Evolutionary conservation across 257 asterid species (phyloP).

Genomic region (Nicotiana otophora): DNA sequence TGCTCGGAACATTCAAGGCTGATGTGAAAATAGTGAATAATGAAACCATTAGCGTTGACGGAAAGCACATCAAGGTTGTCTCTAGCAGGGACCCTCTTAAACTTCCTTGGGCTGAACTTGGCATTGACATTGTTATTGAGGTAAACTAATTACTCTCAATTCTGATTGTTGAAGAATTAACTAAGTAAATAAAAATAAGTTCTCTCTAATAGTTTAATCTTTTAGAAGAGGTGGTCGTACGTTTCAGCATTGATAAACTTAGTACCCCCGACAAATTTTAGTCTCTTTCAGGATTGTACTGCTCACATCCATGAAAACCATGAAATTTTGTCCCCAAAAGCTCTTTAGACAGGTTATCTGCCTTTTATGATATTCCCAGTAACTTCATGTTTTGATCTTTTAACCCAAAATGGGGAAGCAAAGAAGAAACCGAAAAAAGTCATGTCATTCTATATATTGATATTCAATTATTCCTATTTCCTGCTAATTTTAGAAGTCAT

Average conservation of each 20-base stretch:
- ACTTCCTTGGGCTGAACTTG: slow-evolving; percentile 94
- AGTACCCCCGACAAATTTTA: too few relatives aligned
- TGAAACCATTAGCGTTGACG: slow-evolving; percentile 82
- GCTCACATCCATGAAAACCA: too few relatives aligned
- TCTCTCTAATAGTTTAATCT: too few relatives aligned
- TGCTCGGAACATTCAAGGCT: slow-evolving; percentile 92
- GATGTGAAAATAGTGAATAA: slow-evolving; percentile 72
- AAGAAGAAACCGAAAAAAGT: too few relatives aligned
- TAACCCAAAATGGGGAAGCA: neutral
- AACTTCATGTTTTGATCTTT: neutral
- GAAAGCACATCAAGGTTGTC: slow-evolving; percentile 78
- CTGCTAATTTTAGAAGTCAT: neutral
- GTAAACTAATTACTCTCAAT: slow-evolving; percentile 14
- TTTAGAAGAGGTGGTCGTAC: too few relatives aligned
- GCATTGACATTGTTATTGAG: slow-evolving; percentile 92
- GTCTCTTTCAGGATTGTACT: too few relatives aligned
- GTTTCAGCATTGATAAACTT: too few relatives aligned
- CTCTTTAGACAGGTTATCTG: neutral
- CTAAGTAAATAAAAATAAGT: too few relatives aligned
- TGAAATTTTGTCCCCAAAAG: too few relatives aligned
- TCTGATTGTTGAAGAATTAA: neutral
- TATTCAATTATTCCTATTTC: too few relatives aligned
- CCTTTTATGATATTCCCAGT: neutral
- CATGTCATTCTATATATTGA: too few relatives aligned
- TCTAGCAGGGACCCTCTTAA: slow-evolving; percentile 84